phyloP scores from a whole-genome alignment of 176 grass and related monocot species.

The Cocos nucifera region DNA sequence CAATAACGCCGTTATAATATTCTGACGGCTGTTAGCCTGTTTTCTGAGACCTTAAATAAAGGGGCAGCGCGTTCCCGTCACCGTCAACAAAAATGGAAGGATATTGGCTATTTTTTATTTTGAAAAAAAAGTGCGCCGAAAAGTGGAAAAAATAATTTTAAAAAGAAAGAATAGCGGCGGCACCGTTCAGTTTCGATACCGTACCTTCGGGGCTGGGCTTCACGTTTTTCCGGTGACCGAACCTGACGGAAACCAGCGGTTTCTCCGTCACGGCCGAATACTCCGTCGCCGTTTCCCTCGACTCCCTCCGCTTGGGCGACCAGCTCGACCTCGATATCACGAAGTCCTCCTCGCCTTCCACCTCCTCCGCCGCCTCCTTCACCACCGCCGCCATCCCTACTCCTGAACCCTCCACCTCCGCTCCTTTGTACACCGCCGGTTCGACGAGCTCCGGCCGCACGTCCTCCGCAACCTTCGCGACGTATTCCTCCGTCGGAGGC shows the following conservation, averaged over 20 bases:
- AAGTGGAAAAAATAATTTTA: too few relatives aligned
- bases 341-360: slow-evolving; percentile 27
- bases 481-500: neutral
- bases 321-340: slow-evolving; percentile 49
- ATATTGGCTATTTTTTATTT: too few relatives aligned
- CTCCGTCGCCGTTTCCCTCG: neutral
- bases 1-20: too few relatives aligned
- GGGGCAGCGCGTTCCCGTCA: too few relatives aligned
- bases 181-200: neutral
- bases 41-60: too few relatives aligned
- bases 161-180: too few relatives aligned
- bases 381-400: neutral
- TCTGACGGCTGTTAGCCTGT: too few relatives aligned
- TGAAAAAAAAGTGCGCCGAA: too few relatives aligned
- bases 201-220: slow-evolving; percentile 79
- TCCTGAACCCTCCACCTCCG: neutral
- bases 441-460: neutral
- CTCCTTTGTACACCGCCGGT: too few relatives aligned
- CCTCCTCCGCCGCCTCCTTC: slow-evolving; percentile 1
- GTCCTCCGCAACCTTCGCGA: neutral
- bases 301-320: slow-evolving; percentile 29
- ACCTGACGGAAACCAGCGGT: slow-evolving; percentile 44
- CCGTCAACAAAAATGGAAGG: too few relatives aligned
- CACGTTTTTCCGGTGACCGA: slow-evolving; percentile 37
- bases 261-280: slow-evolving; percentile 37